Evolutionary conservation across 805 yeast genomes (phyloP).

Genomic region (Pichia membranifaciens): DNA sequence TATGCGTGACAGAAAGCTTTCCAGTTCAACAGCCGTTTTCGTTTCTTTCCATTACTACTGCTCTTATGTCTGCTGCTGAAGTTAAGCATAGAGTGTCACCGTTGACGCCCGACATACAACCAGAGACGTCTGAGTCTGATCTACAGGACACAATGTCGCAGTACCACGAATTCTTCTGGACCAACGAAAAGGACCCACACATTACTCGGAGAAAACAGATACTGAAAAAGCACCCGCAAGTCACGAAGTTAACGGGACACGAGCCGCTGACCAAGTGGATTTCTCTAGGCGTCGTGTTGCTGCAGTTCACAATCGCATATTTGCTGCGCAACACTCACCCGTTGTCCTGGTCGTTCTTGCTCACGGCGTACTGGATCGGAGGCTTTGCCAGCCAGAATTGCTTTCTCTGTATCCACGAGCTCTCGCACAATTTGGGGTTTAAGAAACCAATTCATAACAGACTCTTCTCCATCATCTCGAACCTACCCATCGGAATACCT

Average conservation of each 20-base stretch:
- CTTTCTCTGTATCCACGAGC: slow-evolving; percentile 83
- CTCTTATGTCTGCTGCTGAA: background rate
- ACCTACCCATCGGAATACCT: slow-evolving; percentile 85
- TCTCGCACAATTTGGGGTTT: slow-evolving; percentile 80
- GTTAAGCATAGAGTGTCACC: background rate
- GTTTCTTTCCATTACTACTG: no score
- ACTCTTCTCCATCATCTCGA: slow-evolving; percentile 68
- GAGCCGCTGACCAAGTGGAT: slow-evolving; percentile 84
- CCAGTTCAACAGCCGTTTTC: background rate
- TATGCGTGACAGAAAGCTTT: no score
- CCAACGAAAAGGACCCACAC: slow-evolving; percentile 78
- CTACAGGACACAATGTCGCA: background rate
- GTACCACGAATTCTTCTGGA: slow-evolving; percentile 70
- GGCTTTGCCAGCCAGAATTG: slow-evolving; percentile 82
- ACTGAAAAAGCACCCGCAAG: slow-evolving; percentile 70
- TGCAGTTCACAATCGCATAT: slow-evolving; percentile 67
- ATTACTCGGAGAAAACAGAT: slow-evolving; percentile 66
- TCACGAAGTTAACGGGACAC: slow-evolving; percentile 72
- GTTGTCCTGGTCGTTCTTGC: slow-evolving; percentile 47
- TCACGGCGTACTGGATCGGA: slow-evolving; percentile 70
- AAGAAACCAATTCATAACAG: slow-evolving; percentile 72
- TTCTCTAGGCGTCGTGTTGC: slow-evolving; percentile 52
- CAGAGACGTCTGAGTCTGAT: background rate
- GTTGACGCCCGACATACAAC: no score
- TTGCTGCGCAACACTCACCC: slow-evolving; percentile 51